Conservation (phyloP, 257 asterid species). For the Forsythia suspensa region DNA sequence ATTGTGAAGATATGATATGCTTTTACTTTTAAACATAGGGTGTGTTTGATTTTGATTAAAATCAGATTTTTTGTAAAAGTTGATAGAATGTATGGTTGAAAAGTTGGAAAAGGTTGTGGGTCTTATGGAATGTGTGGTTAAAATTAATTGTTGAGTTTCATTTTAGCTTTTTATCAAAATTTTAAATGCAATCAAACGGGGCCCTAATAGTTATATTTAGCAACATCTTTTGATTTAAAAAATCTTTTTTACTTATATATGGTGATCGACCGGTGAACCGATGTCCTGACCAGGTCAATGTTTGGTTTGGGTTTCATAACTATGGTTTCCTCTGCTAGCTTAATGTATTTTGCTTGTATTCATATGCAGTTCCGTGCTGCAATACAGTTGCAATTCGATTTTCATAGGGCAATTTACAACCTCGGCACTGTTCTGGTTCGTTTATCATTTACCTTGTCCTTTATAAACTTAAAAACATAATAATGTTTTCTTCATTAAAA, state of each 20-base stretch:
- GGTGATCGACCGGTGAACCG: background rate
- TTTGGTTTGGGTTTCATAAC: background rate
- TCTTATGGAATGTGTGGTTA: too few relatives aligned
- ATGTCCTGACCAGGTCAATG: background rate
- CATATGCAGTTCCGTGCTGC: constrained; percentile 90
- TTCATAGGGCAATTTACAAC: constrained; percentile 98
- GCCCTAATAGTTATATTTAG: background rate
- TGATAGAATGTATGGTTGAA: too few relatives aligned
- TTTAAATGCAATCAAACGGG: too few relatives aligned
- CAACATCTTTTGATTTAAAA: background rate
- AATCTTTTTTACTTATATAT: background rate
- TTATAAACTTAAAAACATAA: constrained; percentile 6
- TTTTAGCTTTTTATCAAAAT: too few relatives aligned
- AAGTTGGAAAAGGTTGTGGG: too few relatives aligned
- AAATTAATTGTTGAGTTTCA: too few relatives aligned
- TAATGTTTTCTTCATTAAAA: constrained; percentile 7
- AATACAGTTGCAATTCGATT: constrained; percentile 94
- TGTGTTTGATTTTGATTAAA: too few relatives aligned
- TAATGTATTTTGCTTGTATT: constrained; percentile 15
- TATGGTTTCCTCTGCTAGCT: constrained; percentile 13
- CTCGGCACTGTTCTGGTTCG: constrained; percentile 99
- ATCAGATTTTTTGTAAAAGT: too few relatives aligned
- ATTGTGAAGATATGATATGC: background rate
- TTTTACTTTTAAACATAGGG: too few relatives aligned
- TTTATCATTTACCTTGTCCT: constrained; percentile 28